Conservation (phyloP, 129 eudicot genomes). For the Flaveria brownii region DNA sequence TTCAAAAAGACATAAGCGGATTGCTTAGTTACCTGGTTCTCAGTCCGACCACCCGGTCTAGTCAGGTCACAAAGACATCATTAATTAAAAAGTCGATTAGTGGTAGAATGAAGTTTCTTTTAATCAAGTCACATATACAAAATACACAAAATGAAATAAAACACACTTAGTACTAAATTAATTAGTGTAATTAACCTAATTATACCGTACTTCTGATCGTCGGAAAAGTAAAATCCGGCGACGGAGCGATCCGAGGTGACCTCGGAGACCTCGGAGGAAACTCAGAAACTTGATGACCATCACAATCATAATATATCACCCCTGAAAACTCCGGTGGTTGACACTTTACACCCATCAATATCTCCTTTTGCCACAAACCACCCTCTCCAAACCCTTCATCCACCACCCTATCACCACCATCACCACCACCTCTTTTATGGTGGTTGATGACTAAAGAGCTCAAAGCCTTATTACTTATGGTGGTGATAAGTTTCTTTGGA, state of each 20-base stretch:
- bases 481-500: constrained; percentile 49
- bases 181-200: background rate
- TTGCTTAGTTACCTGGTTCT: too few relatives aligned
- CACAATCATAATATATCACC: constrained; percentile 63
- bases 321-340: constrained; percentile 87
- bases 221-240: constrained; percentile 52
- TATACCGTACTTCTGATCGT: constrained; percentile 29
- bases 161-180: background rate
- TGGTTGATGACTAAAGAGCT: constrained; percentile 23
- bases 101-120: background rate
- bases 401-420: constrained; percentile 19
- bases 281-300: constrained; percentile 61
- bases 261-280: constrained; percentile 75
- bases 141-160: constrained; percentile 10
- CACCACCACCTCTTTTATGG: constrained; percentile 15
- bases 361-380: constrained; percentile 81
- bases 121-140: background rate
- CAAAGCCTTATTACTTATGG: constrained; percentile 47
- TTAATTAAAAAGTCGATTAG: background rate
- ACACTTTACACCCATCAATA: constrained; percentile 86
- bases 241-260: constrained; percentile 47
- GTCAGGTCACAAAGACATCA: background rate
- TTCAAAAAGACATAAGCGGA: too few relatives aligned
- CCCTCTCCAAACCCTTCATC: constrained; percentile 61
- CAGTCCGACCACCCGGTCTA: too few relatives aligned